These are phyloP conservation scores for Tilletiopsis washingtonensis DNA, from an alignment of 1,284 basidiomycete species.

Conservation along the genomic window DNA sequence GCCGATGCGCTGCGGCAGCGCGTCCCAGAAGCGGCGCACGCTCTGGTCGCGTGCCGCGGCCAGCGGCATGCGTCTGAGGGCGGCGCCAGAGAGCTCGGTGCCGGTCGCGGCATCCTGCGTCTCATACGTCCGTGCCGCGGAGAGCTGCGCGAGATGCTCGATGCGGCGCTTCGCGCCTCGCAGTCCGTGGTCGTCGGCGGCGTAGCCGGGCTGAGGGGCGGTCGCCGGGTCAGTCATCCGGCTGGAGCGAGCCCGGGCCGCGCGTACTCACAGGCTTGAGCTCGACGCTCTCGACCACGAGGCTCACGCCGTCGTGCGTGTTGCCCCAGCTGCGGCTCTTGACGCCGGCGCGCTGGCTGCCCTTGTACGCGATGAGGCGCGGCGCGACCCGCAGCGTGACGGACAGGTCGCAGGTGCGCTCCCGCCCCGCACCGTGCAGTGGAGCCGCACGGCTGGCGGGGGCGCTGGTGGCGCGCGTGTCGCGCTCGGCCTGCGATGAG, in stretches of 20 bases:
- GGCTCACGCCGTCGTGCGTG: slow-evolving; percentile 54
- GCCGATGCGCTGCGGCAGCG: no score
- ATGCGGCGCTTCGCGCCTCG: slow-evolving; percentile 1
- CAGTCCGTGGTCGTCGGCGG: background rate
- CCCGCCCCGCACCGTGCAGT: background rate
- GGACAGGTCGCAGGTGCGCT: slow-evolving; percentile 43
- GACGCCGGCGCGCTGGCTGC: slow-evolving; percentile 52
- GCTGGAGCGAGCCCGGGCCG: background rate
- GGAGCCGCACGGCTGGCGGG: no score
- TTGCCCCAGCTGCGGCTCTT: slow-evolving; percentile 55
- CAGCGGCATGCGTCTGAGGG: no score
- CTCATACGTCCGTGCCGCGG: no score
- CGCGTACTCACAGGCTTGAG: slow-evolving; percentile 48
- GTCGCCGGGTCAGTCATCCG: background rate
- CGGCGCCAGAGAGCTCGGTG: no score
- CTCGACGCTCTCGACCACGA: slow-evolving; percentile 53
- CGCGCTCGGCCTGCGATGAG: background rate
- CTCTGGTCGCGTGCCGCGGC: no score
- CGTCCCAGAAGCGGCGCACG: no score
- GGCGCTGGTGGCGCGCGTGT: background rate
- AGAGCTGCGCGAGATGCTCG: slow-evolving; percentile 6
- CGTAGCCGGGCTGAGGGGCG: slow-evolving; percentile 2
- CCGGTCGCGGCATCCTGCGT: no score
- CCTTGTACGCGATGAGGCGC: slow-evolving; percentile 52
- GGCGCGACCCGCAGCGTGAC: slow-evolving; percentile 54